Conservation (phyloP, 1,139 yeast genomes). For the Komagataea norvegica region DNA sequence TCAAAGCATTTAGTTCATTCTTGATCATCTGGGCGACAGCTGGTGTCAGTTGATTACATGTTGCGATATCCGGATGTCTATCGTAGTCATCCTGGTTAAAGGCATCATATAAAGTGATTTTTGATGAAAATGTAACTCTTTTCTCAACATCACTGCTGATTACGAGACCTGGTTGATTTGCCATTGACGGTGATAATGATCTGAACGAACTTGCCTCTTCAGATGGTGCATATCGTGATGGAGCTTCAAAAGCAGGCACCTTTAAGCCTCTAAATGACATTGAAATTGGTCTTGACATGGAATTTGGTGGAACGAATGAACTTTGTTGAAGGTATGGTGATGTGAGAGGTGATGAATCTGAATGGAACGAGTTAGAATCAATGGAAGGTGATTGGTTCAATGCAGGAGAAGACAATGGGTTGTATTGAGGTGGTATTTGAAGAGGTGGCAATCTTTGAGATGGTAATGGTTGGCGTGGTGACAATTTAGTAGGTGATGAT, state of each 20-base stretch:
- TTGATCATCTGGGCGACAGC: conserved; percentile 80
- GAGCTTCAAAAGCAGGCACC: conserved; percentile 49
- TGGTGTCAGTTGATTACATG: conserved; percentile 91
- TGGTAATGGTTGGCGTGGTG: conserved; percentile 1
- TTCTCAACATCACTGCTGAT: conserved; percentile 3
- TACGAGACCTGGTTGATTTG: not conserved
- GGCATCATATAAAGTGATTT: conserved; percentile 83
- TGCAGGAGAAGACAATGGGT: conserved; percentile 12
- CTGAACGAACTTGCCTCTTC: conserved; percentile 13
- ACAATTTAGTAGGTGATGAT: not conserved
- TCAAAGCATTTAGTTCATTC: conserved; percentile 76
- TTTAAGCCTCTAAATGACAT: conserved; percentile 64
- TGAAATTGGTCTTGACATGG: conserved; percentile 48
- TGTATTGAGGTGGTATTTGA: not conserved
- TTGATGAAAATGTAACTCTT: conserved; percentile 71
- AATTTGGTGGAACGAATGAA: conserved; percentile 14
- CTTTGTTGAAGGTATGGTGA: conserved; percentile 22
- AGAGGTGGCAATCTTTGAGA: not conserved
- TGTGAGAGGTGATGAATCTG: conserved; percentile 15
- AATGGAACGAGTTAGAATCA: not conserved
- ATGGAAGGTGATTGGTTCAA: conserved; percentile 11
- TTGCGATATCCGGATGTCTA: conserved; percentile 88
- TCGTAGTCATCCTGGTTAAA: conserved; percentile 84
- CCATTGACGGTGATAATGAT: conserved; percentile 9
- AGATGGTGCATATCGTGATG: conserved; percentile 6